Evolutionary conservation across 108 stramenopile genomes (phyloP).

Genomic region (Epithemia pelagica): DNA sequence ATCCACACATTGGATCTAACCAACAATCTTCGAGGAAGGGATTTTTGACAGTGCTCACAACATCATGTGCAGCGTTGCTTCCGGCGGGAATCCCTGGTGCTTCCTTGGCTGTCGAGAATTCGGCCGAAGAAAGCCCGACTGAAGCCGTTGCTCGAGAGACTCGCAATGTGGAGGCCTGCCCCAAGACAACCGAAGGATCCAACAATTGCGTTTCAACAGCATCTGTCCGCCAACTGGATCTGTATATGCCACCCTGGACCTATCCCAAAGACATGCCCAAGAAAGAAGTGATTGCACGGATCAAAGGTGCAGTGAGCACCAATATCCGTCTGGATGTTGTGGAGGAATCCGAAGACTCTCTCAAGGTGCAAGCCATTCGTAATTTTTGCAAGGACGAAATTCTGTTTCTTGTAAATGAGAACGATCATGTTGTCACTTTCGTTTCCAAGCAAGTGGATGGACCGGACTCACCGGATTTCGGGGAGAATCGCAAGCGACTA

Average conservation of each 20-base stretch:
- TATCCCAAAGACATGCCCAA: slow-evolving; percentile 38
- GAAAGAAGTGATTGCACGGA: slow-evolving; percentile 61
- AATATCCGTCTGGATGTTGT: slow-evolving; percentile 34
- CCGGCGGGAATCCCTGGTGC: too few species aligned
- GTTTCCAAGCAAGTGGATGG: slow-evolving; percentile 36
- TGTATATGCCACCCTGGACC: slow-evolving; percentile 75
- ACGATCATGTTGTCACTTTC: slow-evolving; percentile 66
- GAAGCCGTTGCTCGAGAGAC: background rate
- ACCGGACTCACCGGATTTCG: slow-evolving; percentile 49
- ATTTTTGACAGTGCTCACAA: background rate
- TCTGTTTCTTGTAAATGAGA: slow-evolving; percentile 56
- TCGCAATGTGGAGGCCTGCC: background rate
- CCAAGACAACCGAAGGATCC: background rate
- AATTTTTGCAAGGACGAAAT: slow-evolving; percentile 38
- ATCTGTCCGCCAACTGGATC: slow-evolving; percentile 51
- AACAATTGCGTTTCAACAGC: slow-evolving; percentile 63
- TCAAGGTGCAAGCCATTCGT: slow-evolving; percentile 48
- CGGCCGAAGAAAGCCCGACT: too few species aligned
- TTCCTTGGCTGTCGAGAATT: too few species aligned
- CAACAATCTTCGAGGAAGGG: background rate
- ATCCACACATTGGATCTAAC: background rate
- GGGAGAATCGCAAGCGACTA: slow-evolving; percentile 51
- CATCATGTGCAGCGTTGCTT: background rate
- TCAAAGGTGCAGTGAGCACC: slow-evolving; percentile 62
- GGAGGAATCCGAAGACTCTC: slow-evolving; percentile 37